Conservation (phyloP, 345 rosid species). For the Dimocarpus longan region DNA sequence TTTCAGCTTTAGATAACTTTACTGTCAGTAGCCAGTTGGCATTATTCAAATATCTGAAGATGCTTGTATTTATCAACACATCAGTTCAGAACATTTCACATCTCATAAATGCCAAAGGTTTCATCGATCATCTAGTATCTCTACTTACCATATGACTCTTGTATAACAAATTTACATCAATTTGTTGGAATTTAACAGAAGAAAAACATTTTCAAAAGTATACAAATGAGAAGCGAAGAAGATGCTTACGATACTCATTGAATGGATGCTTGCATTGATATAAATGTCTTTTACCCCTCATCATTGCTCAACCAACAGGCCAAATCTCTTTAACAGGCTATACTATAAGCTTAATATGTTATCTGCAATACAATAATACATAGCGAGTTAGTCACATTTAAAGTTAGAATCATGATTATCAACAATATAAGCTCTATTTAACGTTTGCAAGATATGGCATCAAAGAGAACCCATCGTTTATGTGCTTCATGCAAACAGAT, state of each 20-base stretch:
- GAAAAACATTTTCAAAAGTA: neutral
- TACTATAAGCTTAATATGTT: neutral
- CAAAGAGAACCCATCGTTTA: neutral
- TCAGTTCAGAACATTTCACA: no score
- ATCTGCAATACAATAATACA: slow-evolving; percentile 3
- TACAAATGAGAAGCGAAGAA: neutral
- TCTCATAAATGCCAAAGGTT: neutral
- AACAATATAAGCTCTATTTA: neutral
- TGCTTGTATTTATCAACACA: no score
- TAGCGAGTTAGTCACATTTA: slow-evolving; percentile 12
- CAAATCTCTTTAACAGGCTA: slow-evolving; percentile 6
- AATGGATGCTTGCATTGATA: slow-evolving; percentile 61
- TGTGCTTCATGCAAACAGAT: neutral
- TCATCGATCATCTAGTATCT: neutral
- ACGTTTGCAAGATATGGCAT: neutral
- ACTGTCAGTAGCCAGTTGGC: no score
- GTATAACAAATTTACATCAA: neutral
- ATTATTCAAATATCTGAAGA: no score
- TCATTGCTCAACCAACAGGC: slow-evolving; percentile 7
- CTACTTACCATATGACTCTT: neutral
- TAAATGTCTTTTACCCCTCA: slow-evolving; percentile 50
- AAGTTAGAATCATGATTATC: neutral
- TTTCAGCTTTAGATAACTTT: no score
- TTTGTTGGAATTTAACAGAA: neutral
- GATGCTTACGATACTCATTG: slow-evolving; percentile 53